A percentile compares a stretch with the other conserved stretches of the same genome.
Evolutionary conservation across 306 rosid species (phyloP).

Genomic region (Citrullus amarus): DNA sequence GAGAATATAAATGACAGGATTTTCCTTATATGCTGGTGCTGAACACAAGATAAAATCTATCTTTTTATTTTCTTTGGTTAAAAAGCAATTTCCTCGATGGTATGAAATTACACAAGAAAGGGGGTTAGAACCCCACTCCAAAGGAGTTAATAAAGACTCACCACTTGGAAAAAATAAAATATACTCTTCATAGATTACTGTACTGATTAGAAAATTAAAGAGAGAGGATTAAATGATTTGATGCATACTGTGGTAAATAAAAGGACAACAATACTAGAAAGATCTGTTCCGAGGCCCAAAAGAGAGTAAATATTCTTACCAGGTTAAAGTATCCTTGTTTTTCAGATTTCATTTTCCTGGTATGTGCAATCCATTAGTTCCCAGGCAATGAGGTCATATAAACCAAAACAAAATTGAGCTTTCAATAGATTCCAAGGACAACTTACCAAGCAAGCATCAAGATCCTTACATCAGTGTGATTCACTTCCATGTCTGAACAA

Average conservation of each 20-base stretch:
- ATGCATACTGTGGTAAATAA: neutral
- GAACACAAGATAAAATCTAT: neutral
- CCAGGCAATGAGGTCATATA: constrained; percentile 11
- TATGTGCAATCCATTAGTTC: constrained; percentile 29
- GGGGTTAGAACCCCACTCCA: neutral
- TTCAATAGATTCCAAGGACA: constrained; percentile 6
- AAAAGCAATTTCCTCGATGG: neutral
- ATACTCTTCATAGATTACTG: neutral
- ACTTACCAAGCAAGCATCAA: constrained; percentile 99
- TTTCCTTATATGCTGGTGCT: neutral
- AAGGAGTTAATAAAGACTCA: neutral
- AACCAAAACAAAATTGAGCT: constrained; percentile 6
- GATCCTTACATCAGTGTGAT: constrained; percentile 85
- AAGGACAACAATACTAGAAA: neutral
- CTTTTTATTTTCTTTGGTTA: no score
- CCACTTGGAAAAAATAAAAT: neutral
- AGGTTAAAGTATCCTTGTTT: constrained; percentile 91
- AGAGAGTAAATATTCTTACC: constrained; percentile 33
- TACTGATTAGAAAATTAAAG: neutral
- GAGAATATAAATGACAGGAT: neutral
- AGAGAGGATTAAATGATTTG: neutral
- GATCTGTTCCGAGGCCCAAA: neutral
- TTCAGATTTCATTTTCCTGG: constrained; percentile 94
- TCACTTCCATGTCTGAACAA: constrained; percentile 84
- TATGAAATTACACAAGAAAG: neutral